A percentile compares a stretch with the other conserved stretches of the same genome.
phyloP scores from a whole-genome alignment of 2,329 filamentous ascomycete species.

The Diplodia seriata region DNA sequence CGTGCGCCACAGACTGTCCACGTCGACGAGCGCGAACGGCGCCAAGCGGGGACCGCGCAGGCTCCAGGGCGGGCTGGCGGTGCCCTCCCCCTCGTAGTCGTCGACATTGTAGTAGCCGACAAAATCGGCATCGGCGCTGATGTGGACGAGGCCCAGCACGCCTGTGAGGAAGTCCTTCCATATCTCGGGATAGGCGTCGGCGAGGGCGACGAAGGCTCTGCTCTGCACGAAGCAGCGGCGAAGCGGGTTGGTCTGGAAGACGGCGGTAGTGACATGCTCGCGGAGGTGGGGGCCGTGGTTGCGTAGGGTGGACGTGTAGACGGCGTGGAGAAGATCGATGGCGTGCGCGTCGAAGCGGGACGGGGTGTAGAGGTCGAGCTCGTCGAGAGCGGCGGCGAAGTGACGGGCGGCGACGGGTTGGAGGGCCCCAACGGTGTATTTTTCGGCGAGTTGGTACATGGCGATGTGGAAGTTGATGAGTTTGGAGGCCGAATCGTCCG shows the following conservation, averaged over 20 bases:
- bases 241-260: background rate
- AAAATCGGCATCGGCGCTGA: no score
- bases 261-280: background rate
- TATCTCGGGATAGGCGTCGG: background rate
- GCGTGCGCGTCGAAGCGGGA: background rate
- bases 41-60: no score
- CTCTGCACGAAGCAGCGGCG: background rate
- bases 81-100: no score
- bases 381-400: background rate
- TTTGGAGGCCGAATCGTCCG: background rate
- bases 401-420: no score
- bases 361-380: background rate
- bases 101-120: no score
- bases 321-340: background rate
- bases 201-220: background rate
- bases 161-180: constrained; percentile 4
- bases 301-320: background rate
- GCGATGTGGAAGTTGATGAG: background rate
- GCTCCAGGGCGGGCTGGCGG: no score
- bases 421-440: background rate
- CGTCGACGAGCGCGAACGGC: no score
- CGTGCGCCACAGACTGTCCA: no score
- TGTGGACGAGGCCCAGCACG: background rate
- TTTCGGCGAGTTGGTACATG: background rate
- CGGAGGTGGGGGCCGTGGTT: background rate